Percentiles rank a stretch among this genome's conserved stretches.
Evolutionary conservation across 176 grass and related monocot genomes (phyloP).

Genomic region (Rhynchospora tenuis): DNA sequence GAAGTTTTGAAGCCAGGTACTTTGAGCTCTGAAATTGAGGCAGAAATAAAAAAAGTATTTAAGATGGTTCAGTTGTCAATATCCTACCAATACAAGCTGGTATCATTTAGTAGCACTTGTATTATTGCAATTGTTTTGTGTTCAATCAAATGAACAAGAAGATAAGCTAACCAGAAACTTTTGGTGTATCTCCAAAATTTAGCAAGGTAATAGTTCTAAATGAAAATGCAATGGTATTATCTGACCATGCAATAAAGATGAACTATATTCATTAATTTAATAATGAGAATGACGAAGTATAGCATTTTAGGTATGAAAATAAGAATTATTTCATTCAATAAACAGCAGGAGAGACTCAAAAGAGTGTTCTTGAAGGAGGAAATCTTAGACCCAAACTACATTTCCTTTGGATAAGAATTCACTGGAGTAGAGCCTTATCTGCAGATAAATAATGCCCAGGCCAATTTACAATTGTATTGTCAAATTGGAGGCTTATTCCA

Average conservation of each 20-base stretch:
- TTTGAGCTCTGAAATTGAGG: neutral
- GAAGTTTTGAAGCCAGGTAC: neutral
- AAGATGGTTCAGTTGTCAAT: neutral
- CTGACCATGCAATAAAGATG: neutral
- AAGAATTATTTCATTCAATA: neutral
- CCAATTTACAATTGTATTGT: neutral
- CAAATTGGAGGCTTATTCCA: neutral
- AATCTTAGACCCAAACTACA: neutral
- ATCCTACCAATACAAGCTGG: neutral
- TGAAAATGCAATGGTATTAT: neutral
- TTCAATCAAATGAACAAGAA: neutral
- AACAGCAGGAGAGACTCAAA: neutral
- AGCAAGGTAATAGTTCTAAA: neutral
- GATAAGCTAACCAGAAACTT: neutral
- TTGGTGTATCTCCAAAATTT: neutral
- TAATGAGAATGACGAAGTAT: too few relatives aligned
- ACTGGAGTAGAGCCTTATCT: neutral
- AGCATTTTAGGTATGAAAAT: neutral
- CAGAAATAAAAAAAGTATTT: constrained; percentile 1
- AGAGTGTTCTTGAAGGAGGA: neutral
- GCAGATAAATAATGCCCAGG: neutral
- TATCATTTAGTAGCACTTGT: neutral
- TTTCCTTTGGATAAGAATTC: neutral
- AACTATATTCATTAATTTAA: neutral
- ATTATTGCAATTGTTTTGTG: neutral